These are phyloP conservation scores for Scutellaria galericulata DNA, from an alignment of 257 asterid genomes.

Conservation along the genomic window DNA sequence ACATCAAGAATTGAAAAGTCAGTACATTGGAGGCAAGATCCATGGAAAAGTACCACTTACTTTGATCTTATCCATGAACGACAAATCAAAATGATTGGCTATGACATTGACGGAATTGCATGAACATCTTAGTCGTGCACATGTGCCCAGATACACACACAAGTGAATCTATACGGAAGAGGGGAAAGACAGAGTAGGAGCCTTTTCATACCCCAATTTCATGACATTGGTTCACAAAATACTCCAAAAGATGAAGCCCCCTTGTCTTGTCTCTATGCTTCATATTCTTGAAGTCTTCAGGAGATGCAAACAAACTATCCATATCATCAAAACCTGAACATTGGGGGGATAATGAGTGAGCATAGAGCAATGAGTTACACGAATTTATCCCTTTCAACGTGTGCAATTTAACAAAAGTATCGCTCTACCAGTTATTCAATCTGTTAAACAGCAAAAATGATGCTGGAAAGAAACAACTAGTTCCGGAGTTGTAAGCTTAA, in stretches of 20 bases:
- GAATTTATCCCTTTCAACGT: neutral
- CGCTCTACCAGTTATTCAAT: neutral
- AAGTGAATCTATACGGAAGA: neutral
- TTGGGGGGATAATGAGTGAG: neutral
- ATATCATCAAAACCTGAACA: slow-evolving; percentile 75
- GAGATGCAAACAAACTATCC: slow-evolving; percentile 79
- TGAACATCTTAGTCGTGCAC: neutral
- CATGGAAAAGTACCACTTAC: neutral
- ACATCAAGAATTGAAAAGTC: neutral
- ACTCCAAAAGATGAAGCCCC: slow-evolving; percentile 82
- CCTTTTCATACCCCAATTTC: slow-evolving; percentile 69
- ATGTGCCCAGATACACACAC: neutral
- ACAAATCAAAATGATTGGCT: neutral
- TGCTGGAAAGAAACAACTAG: neutral
- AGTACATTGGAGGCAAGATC: neutral
- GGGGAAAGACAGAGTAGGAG: neutral
- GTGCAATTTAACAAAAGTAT: neutral
- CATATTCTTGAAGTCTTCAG: slow-evolving; percentile 67
- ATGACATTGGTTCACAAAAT: slow-evolving; percentile 79
- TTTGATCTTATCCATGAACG: slow-evolving; percentile 1
- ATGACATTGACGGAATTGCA: slow-evolving; percentile 7
- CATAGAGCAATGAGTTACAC: neutral
- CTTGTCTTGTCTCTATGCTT: slow-evolving; percentile 59
- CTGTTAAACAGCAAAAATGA: neutral
- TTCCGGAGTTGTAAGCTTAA: neutral